Evolutionary conservation across 2,329 filamentous ascomycete genomes (phyloP), one percentile per base, ranked within the genome.

Genomic region (Scolecobasidium constrictum): DNA sequence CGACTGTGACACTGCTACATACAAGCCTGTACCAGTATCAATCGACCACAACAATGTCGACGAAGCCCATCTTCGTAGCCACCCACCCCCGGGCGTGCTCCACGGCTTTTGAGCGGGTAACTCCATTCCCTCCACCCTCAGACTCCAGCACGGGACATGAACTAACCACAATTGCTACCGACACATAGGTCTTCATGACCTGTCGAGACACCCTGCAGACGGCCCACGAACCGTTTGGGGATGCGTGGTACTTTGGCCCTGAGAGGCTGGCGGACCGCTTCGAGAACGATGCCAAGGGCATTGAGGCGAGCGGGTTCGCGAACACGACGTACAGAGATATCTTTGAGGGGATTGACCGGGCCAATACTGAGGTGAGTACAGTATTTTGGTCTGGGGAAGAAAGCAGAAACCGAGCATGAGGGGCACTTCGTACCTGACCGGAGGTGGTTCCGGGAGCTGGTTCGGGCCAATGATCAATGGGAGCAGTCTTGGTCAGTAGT

Each of bases 1-100:
- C n/a, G n/a, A n/a, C n/a, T n/a, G n/a, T n/a, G n/a, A n/a, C n/a
- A n/a, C n/a, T n/a, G n/a, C n/a, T n/a, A n/a, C n/a, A n/a, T n/a
- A n/a, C n/a, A n/a, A n/a, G n/a, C n/a, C n/a, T n/a, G n/a, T n/a
- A n/a, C n/a, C n/a, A n/a, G n/a, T n/a, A n/a, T n/a, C n/a, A n/a
- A n/a, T n/a, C n/a, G n/a, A n/a, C n/a, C n/a, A n/a, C n/a, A n/a
- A n/a, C n/a, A n/a, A 88, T 87, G 83, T 78, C 81, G 52, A 73
- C 67, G 61, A 92, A 80, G 58, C 83, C 85, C 31, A 85, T 96
- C 61, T 96, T 96, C 61, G 80, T 92, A 56, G 86, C 82, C 45
- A 96, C 92, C 54, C 90, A 96, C 65, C 92, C 92, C 26, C 75
- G 92, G 64, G 86, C 90, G 50, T 95, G 88, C 69, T 95, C 88